These are phyloP conservation scores for Priceomyces melissophilus DNA, from an alignment of 805 yeast species.

Conservation along the genomic window DNA sequence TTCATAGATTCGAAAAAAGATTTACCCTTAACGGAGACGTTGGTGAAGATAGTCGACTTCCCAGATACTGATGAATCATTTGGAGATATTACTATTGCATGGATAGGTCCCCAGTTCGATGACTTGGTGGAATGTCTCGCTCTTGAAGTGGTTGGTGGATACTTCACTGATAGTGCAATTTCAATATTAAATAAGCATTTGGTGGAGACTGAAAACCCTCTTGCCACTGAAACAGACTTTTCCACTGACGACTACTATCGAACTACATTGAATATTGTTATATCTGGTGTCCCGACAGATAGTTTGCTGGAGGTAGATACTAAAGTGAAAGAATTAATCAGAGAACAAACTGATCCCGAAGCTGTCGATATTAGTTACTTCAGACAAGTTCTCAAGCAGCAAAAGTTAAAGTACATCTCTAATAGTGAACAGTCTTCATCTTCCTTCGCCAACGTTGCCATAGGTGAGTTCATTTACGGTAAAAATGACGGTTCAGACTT, in stretches of 20 bases:
- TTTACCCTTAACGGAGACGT: constrained; percentile 36
- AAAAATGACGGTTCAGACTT: constrained; percentile 57
- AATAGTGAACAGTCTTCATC: constrained; percentile 63
- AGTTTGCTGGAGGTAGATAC: constrained; percentile 52
- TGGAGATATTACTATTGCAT: constrained; percentile 70
- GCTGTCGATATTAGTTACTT: constrained; percentile 63
- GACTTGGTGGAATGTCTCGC: constrained; percentile 61
- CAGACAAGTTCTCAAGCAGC: constrained; percentile 64
- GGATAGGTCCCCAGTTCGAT: constrained; percentile 74
- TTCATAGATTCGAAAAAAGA: constrained; percentile 67
- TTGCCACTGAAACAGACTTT: constrained; percentile 66
- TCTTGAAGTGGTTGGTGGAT: constrained; percentile 63
- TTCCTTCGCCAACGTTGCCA: constrained; percentile 61
- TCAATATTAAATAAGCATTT: constrained; percentile 68
- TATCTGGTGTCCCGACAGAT: constrained; percentile 76
- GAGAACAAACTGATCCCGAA: constrained; percentile 46
- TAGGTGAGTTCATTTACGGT: constrained; percentile 76
- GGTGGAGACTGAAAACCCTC: constrained; percentile 79
- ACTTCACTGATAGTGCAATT: constrained; percentile 73
- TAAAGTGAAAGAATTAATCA: constrained; percentile 48
- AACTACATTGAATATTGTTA: constrained; percentile 53
- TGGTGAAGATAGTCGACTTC: constrained; percentile 59
- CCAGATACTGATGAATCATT: constrained; percentile 87
- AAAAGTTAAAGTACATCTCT: constrained; percentile 56
- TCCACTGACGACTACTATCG: constrained; percentile 72